Evolutionary conservation across 805 yeast species (phyloP), one percentile per base, ranked within the genome.

Genomic region (Pichia exigua): DNA sequence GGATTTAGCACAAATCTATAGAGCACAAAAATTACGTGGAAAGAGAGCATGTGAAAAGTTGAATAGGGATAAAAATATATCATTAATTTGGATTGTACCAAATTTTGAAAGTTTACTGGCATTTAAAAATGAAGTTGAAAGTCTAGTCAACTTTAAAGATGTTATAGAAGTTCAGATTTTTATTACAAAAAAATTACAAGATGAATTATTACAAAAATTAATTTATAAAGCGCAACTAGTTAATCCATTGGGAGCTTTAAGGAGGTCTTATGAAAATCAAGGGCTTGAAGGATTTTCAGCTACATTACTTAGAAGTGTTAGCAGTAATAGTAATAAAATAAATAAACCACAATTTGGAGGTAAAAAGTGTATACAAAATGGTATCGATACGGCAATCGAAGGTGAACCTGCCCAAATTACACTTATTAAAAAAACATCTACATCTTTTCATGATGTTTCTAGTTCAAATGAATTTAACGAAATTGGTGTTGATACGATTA

Each of bases 1-100:
- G 26, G 70, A 72, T 44, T 57, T 77, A 32, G 69, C 69, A 0
- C 62, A 61, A 47, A 64, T 65, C 1, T 60, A 63, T 50, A 58
- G 61, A 24, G 70, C 67, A 6, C 66, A 62, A 35, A 52, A 51
- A 20, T 44, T 62, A 30, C 56, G 68, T 24, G 64, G 62, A 17
- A 60, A 60, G 44, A 57, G 53, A 47, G 12, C 35, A 13, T 30
- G 50, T 51, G 21, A 45, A 6, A 38, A 26, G 17, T 35, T 35
- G 10, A 15, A 12, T 27, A 26, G 20, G 9, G 30, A 27, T 12
- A 64, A 61, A 47, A 59, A 57, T 2, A 58, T 67, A 28, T 52
- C 61, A 4, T 50, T 68, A 32, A 56, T 61, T 18, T 67, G 70
- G 70, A 47, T 63, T 51, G 59, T 62, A 5, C 64, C 69, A 2